Base-by-base conservation (phyloP, 1,284 basidiomycete species). In the Ustanciosporium gigantosporum region DNA sequence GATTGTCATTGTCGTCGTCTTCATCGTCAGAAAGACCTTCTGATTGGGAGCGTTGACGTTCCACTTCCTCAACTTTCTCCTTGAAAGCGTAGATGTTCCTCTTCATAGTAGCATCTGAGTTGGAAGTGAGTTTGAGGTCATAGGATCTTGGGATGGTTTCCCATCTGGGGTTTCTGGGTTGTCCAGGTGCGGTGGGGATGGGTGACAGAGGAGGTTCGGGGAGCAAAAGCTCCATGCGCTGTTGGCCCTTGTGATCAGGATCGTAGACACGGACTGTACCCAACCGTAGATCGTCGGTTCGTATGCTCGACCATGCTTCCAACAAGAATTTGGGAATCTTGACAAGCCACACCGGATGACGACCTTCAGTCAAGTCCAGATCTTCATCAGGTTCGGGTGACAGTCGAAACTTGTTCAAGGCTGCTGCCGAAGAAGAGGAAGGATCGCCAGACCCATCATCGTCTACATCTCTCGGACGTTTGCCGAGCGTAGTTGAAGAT, bases 241-340 rank as follows among this genome's bases (percentile, higher is more conserved):
- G 70, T 16, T 74, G 53, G 5, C 74, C 74, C 32, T 39, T 56
- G 35, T 67, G 57, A 36, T 75, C 74, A 3, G 69, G 66, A 42
- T 80, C 80, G 56, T 82, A 82, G 2, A 83, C 79, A 1, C 81
- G 59, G 27, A 83, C 77, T 2, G 79, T 80, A 4, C 82, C 82
- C 13, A 83, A 53, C 4, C 79, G 74, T 25, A 80, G 69, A 17
- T 81, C 82, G 17, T 79, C 79, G 41, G 80, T 75, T n/a, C 73
- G 66, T 13, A 81, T 78, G 16, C 74, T 66, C 52, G 76, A 74
- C 82, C 82, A 83, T 24, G 79, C 76, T 49, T 83, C 80, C 24
- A 81, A 70, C 16, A 83, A 51, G 68, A 83, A 83, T 14, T 80
- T 74, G 11, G 82, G 82, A 22, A 83, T 79, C 74, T 81, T 76